phyloP scores from a whole-genome alignment of 2,329 filamentous ascomycete genomes.

The Trichoderma gracile region DNA sequence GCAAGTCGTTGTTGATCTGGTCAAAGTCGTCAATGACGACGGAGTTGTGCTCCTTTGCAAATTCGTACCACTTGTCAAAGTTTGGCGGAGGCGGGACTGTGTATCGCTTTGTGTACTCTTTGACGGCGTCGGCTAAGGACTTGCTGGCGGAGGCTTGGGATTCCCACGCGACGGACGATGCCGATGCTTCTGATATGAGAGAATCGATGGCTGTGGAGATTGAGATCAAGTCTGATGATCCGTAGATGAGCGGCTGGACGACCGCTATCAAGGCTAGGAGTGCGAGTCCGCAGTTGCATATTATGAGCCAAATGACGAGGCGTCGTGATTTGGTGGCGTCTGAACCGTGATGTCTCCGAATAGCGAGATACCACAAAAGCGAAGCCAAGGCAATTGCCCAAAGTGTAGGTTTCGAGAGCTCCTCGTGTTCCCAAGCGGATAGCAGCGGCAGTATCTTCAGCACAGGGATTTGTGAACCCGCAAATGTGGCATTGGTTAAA shows the following conservation, averaged over 20 bases:
- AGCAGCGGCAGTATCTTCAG: background rate
- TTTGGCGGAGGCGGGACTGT: conserved; percentile 70
- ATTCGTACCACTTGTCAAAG: conserved; percentile 80
- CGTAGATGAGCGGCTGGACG: conserved; percentile 19
- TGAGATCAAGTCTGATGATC: background rate
- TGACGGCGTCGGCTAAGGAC: conserved; percentile 38
- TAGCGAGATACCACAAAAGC: conserved; percentile 21
- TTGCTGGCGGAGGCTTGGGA: conserved; percentile 29
- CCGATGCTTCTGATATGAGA: conserved; percentile 26
- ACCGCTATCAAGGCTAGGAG: conserved; percentile 13
- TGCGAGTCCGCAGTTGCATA: conserved; percentile 24
- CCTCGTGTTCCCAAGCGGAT: background rate
- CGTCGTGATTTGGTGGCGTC: background rate
- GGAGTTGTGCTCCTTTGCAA: conserved; percentile 61
- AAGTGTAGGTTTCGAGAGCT: background rate
- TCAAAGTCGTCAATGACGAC: conserved; percentile 75
- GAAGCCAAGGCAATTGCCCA: background rate
- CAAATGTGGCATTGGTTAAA: conserved; percentile 30
- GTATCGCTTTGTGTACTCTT: conserved; percentile 47
- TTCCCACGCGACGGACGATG: conserved; percentile 27
- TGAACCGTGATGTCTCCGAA: background rate
- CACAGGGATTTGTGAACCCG: conserved; percentile 16
- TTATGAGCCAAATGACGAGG: conserved; percentile 26
- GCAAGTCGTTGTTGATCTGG: conserved; percentile 69
- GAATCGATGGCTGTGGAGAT: conserved; percentile 26